Evolutionary conservation across 1,139 yeast species (phyloP).

Genomic region (Scheffersomyces titani): DNA sequence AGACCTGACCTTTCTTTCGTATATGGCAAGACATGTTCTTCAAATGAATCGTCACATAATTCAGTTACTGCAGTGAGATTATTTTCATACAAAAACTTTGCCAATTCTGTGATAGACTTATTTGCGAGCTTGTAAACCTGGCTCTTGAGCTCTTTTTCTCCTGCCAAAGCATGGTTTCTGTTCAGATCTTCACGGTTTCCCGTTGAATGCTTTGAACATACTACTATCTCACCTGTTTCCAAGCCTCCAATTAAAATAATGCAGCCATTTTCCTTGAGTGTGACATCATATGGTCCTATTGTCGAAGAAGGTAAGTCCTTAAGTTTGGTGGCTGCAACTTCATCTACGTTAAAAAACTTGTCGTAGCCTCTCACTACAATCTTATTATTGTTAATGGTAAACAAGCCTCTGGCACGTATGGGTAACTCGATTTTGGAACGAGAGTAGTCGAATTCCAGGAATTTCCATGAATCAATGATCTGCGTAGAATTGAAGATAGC

Average conservation of each 20-base stretch:
- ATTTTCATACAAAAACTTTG: slow-evolving; percentile 46
- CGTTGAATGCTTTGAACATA: slow-evolving; percentile 88
- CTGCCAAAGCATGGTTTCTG: slow-evolving; percentile 76
- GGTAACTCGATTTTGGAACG: slow-evolving; percentile 56
- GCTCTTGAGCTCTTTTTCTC: slow-evolving; percentile 55
- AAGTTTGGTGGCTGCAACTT: slow-evolving; percentile 56
- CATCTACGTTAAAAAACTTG: slow-evolving; percentile 86
- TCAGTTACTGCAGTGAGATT: slow-evolving; percentile 89
- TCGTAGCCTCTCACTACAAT: slow-evolving; percentile 89
- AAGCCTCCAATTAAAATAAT: slow-evolving; percentile 82
- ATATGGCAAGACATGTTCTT: slow-evolving; percentile 90
- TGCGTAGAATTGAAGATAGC: slow-evolving; percentile 17
- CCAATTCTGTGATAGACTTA: slow-evolving; percentile 52
- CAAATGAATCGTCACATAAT: slow-evolving; percentile 88
- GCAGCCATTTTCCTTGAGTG: slow-evolving; percentile 93
- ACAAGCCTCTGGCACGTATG: slow-evolving; percentile 80
- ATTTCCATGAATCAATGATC: slow-evolving; percentile 62
- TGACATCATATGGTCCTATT: slow-evolving; percentile 75
- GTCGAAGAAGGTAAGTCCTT: slow-evolving; percentile 48
- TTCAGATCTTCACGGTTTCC: slow-evolving; percentile 60
- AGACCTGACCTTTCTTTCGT: slow-evolving; percentile 69
- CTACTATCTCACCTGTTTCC: slow-evolving; percentile 68
- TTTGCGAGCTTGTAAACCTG: slow-evolving; percentile 48
- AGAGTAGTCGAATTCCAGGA: slow-evolving; percentile 86
- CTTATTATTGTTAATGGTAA: slow-evolving; percentile 49